A percentile compares a stretch with the other conserved stretches of the same genome.
These are phyloP conservation scores for Yarrowia phangngaensis DNA, from an alignment of 805 yeast species.

Conservation along the genomic window DNA sequence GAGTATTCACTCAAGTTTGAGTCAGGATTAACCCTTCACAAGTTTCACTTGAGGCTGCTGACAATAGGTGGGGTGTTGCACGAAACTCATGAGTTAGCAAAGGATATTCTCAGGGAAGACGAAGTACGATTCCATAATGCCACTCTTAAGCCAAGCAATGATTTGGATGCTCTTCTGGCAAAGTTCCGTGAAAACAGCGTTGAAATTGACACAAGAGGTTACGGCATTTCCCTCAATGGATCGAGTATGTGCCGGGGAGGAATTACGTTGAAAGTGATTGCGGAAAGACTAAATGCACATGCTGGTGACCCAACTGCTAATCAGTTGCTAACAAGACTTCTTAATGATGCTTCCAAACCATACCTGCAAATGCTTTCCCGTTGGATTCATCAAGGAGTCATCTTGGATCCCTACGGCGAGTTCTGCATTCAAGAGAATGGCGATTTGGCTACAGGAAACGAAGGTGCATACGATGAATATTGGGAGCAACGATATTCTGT, in stretches of 20 bases:
- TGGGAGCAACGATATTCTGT: constrained; percentile 60
- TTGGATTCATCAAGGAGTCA: constrained; percentile 75
- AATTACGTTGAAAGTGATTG: constrained; percentile 57
- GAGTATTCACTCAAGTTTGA: constrained; percentile 53
- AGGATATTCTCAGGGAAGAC: constrained; percentile 45
- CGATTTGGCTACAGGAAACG: constrained; percentile 32
- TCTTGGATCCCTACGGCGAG: constrained; percentile 78
- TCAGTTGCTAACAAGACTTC: constrained; percentile 50
- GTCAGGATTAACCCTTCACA: constrained; percentile 54
- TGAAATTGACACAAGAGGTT: constrained; percentile 19
- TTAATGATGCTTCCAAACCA: constrained; percentile 55
- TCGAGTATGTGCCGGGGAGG: constrained; percentile 63
- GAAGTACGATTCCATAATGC: constrained; percentile 28
- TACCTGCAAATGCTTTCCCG: constrained; percentile 64
- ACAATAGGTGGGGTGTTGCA: constrained; percentile 44
- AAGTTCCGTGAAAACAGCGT: constrained; percentile 21
- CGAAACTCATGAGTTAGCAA: constrained; percentile 57
- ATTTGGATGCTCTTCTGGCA: constrained; percentile 16
- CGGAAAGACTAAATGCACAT: constrained; percentile 51
- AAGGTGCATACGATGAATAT: constrained; percentile 41
- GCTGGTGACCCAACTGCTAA: constrained; percentile 63
- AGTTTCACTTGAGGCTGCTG: constrained; percentile 51
- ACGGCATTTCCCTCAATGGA: constrained; percentile 21
- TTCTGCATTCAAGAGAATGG: constrained; percentile 58
- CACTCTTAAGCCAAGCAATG: constrained; percentile 18